Conservation (phyloP, 805 yeast genomes). For the Blastobotrys muscicola region DNA sequence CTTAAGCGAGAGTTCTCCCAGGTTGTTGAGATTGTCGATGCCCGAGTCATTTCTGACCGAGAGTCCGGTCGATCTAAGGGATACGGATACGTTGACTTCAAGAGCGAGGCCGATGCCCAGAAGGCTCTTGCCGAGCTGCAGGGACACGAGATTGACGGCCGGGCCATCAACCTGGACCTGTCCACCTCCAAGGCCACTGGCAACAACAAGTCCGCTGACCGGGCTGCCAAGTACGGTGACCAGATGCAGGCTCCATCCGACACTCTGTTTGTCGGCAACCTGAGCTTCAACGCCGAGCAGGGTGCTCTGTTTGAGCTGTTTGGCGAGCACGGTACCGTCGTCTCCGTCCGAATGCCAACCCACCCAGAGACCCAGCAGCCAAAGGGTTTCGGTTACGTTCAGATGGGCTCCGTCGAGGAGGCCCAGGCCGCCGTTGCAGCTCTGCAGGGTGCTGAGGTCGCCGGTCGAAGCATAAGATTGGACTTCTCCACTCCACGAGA, state of each 20-base stretch:
- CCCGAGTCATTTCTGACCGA: slow-evolving; percentile 92
- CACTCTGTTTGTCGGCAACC: slow-evolving; percentile 92
- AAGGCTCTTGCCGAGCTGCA: slow-evolving; percentile 77
- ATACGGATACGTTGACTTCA: slow-evolving; percentile 89
- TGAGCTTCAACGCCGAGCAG: slow-evolving; percentile 82
- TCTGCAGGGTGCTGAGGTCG: slow-evolving; percentile 79
- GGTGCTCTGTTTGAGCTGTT: slow-evolving; percentile 68
- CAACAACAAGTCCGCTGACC: slow-evolving; percentile 44
- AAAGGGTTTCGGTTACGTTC: slow-evolving; percentile 98
- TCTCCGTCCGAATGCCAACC: slow-evolving; percentile 91
- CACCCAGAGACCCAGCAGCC: slow-evolving; percentile 98
- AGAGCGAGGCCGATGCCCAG: slow-evolving; percentile 64
- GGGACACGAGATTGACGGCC: slow-evolving; percentile 93
- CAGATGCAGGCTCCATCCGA: slow-evolving; percentile 87
- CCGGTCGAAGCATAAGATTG: slow-evolving; percentile 88
- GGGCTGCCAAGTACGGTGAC: slow-evolving; percentile 89
- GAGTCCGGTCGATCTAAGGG: slow-evolving; percentile 91
- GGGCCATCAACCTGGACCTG: slow-evolving; percentile 89
- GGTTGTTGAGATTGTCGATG: slow-evolving; percentile 61
- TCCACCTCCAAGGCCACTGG: slow-evolving; percentile 72
- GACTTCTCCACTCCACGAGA: slow-evolving; percentile 86
- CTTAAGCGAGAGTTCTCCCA: slow-evolving; percentile 72
- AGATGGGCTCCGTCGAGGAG: slow-evolving; percentile 76
- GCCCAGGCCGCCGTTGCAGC: slow-evolving; percentile 84
- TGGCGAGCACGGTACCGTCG: slow-evolving; percentile 68